Conservation (phyloP, 164 flowering plant genomes). For the Sextonia rubra region DNA sequence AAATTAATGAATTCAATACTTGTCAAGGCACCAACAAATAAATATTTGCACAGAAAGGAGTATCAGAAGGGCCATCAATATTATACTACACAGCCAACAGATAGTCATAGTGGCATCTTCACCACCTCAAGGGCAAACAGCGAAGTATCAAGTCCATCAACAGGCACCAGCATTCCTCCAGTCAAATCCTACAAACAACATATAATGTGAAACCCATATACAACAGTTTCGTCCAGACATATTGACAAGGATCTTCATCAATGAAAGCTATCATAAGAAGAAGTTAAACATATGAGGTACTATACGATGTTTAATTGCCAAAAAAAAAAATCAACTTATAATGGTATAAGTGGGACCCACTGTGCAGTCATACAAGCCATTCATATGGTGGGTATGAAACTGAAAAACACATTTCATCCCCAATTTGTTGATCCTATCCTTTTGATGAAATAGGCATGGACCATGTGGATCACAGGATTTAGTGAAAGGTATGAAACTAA, state of each 20-base stretch:
- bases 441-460: no score
- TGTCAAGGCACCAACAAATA: background rate
- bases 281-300: background rate
- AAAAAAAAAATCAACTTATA: no score
- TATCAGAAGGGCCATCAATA: background rate
- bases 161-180: constrained; percentile 83
- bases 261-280: background rate
- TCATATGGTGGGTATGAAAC: no score
- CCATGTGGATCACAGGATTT: no score
- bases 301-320: background rate
- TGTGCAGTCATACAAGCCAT: no score
- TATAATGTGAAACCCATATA: background rate
- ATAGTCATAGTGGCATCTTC: background rate
- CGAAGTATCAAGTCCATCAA: constrained; percentile 82
- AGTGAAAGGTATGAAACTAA: no score
- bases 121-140: constrained; percentile 92
- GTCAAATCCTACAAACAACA: constrained; percentile 59
- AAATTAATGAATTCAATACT: background rate
- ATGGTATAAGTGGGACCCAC: background rate
- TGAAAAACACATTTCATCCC: no score
- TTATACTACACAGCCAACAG: background rate
- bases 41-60: background rate
- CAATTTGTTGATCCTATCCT: no score
- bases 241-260: background rate
- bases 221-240: background rate